phyloP scores from a whole-genome alignment of 192 early-diverging fungal genomes.

The Polychytrium aggregatum region DNA sequence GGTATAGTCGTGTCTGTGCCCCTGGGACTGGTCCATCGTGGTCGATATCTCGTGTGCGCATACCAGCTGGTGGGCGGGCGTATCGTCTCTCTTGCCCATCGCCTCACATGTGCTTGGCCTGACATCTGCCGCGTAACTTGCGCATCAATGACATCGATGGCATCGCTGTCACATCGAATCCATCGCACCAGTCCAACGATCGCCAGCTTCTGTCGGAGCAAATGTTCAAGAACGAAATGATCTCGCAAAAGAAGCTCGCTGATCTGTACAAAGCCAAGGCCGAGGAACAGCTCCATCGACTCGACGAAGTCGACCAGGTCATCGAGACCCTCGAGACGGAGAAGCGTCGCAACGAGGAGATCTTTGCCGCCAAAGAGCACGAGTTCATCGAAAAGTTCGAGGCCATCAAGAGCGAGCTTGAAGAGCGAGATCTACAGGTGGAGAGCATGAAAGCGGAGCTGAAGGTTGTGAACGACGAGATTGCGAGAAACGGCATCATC shows the following conservation, averaged over 20 bases:
- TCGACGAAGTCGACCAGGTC: slow-evolving; percentile 9
- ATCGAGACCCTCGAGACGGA: slow-evolving; percentile 1
- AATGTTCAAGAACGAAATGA: slow-evolving; percentile 57
- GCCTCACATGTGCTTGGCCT: too few relatives aligned
- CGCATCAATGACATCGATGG: not conserved
- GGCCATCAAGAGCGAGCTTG: slow-evolving; percentile 44
- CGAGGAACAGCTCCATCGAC: slow-evolving; percentile 5
- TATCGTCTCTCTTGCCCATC: too few relatives aligned
- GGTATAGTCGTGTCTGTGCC: slow-evolving; percentile 1
- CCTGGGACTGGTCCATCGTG: not conserved
- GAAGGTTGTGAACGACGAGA: slow-evolving; percentile 10
- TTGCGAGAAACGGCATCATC: too few relatives aligned
- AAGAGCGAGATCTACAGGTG: slow-evolving; percentile 45
- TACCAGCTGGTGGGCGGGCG: not conserved
- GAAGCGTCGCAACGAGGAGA: slow-evolving; percentile 27
- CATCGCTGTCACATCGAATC: not conserved
- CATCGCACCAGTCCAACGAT: slow-evolving; percentile 4
- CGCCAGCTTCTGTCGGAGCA: slow-evolving; percentile 27
- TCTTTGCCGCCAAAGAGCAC: too few relatives aligned
- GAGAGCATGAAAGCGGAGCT: slow-evolving; percentile 27
- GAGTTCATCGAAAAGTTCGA: slow-evolving; percentile 39
- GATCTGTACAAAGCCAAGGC: slow-evolving; percentile 31
- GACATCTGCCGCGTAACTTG: not conserved
- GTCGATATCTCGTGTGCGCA: not conserved
- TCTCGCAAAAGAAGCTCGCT: slow-evolving; percentile 47